Evolutionary conservation across 129 eudicot genomes (phyloP).

Genomic region (Gnaphalium uliginosum): DNA sequence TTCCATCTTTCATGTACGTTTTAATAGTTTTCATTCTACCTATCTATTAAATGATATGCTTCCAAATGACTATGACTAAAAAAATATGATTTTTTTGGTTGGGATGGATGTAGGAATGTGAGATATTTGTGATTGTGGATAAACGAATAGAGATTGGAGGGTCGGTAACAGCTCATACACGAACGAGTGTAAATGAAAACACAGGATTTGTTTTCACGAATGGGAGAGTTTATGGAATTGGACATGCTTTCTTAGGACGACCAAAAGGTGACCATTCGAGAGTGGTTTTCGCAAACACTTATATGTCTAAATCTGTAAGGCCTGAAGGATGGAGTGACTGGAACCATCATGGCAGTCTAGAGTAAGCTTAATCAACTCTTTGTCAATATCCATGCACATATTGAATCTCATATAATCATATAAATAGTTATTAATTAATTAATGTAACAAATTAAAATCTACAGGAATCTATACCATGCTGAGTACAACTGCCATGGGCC

Average conservation of each 20-base stretch:
- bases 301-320: slow-evolving; percentile 56
- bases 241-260: slow-evolving; percentile 69
- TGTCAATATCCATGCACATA: neutral
- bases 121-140: slow-evolving; percentile 70
- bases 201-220: slow-evolving; percentile 69
- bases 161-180: slow-evolving; percentile 63
- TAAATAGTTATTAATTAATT: neutral
- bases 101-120: slow-evolving; percentile 54
- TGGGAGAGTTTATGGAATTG: slow-evolving; percentile 59
- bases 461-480: slow-evolving; percentile 66
- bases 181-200: slow-evolving; percentile 42
- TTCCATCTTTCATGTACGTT: slow-evolving; percentile 57
- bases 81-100: too few relatives aligned
- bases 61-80: too few relatives aligned
- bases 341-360: slow-evolving; percentile 56
- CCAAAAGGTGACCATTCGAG: slow-evolving; percentile 66
- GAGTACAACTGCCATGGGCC: slow-evolving; percentile 78
- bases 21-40: too few relatives aligned
- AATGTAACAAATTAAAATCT: neutral
- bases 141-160: slow-evolving; percentile 60
- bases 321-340: slow-evolving; percentile 82
- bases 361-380: slow-evolving; percentile 51
- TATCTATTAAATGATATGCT: too few relatives aligned
- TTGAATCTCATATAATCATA: neutral
- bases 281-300: slow-evolving; percentile 77